Percentiles rank a stretch among this genome's conserved stretches.
Conservation (phyloP, 495 filamentous ascomycete genomes). For the Lophiotrema nucula region DNA sequence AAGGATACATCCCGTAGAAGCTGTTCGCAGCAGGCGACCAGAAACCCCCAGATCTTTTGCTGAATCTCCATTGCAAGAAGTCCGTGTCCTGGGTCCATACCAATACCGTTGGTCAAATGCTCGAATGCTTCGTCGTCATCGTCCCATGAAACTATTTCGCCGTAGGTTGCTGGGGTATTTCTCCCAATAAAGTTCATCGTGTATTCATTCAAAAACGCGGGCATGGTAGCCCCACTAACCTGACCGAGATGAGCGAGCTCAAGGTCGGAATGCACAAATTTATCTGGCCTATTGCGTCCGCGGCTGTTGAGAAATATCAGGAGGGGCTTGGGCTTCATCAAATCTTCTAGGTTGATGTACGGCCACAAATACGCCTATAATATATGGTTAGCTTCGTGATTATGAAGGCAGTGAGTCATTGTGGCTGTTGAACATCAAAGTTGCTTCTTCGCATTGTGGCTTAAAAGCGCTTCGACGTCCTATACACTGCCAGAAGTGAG, state of each 20-base stretch:
- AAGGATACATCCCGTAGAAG: slow-evolving; percentile 49
- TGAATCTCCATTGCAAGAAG: slow-evolving; percentile 51
- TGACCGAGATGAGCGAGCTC: slow-evolving; percentile 36
- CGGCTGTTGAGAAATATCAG: slow-evolving; percentile 52
- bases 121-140: slow-evolving; percentile 44
- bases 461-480: too few relatives aligned
- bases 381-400: too few relatives aligned
- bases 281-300: slow-evolving; percentile 45
- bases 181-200: slow-evolving; percentile 47
- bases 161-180: slow-evolving; percentile 44
- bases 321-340: slow-evolving; percentile 45
- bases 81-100: slow-evolving; percentile 46
- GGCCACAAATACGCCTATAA: slow-evolving; percentile 53
- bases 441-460: too few relatives aligned
- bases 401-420: too few relatives aligned
- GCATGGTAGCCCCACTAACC: slow-evolving; percentile 35
- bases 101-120: slow-evolving; percentile 32
- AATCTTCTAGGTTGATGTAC: slow-evolving; percentile 59
- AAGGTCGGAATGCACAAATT: slow-evolving; percentile 46
- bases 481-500: too few relatives aligned
- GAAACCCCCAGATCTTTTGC: slow-evolving; percentile 45
- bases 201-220: slow-evolving; percentile 43
- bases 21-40: slow-evolving; percentile 41
- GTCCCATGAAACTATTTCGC: slow-evolving; percentile 45
- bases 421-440: too few relatives aligned